Conservation (phyloP, 148 eudicot genomes). For the Nyssa sinensis region DNA sequence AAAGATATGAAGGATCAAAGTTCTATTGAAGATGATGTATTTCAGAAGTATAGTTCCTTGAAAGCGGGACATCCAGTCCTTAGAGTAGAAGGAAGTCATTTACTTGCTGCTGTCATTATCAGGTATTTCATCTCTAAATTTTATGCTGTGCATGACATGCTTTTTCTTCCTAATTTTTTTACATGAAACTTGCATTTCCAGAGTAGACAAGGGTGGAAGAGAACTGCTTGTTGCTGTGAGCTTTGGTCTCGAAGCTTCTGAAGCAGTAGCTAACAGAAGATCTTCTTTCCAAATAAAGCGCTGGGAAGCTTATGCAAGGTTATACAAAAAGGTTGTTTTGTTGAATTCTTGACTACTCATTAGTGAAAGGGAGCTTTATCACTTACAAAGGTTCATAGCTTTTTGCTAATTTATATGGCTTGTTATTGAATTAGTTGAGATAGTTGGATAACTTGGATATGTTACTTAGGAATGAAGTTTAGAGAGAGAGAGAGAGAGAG, state of each 20-base stretch:
- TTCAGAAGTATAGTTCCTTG: constrained; percentile 53
- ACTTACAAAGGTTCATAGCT: neutral
- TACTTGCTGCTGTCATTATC: constrained; percentile 90
- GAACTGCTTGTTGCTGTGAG: constrained; percentile 93
- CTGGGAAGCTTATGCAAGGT: constrained; percentile 93
- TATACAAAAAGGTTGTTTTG: constrained; percentile 69
- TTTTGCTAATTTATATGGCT: no score
- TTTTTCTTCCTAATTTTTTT: constrained; percentile 9
- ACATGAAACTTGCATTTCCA: constrained; percentile 36
- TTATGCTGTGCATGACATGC: neutral
- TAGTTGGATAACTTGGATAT: no score
- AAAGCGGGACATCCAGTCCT: constrained; percentile 89
- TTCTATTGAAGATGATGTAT: constrained; percentile 37
- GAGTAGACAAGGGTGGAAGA: constrained; percentile 77
- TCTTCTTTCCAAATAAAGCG: constrained; percentile 64
- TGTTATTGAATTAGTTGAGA: no score
- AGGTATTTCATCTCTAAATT: constrained; percentile 39
- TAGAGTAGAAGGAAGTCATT: constrained; percentile 85
- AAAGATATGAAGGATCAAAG: constrained; percentile 47
- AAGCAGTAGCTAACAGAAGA: constrained; percentile 88
- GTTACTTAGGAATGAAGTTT: no score
- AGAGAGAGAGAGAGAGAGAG: no score
- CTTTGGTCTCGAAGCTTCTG: constrained; percentile 80
- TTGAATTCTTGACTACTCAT: neutral
- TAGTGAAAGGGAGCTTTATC: neutral